These are phyloP conservation scores for Candida anutae DNA, from an alignment of 1,139 yeast species.

Conservation along the genomic window DNA sequence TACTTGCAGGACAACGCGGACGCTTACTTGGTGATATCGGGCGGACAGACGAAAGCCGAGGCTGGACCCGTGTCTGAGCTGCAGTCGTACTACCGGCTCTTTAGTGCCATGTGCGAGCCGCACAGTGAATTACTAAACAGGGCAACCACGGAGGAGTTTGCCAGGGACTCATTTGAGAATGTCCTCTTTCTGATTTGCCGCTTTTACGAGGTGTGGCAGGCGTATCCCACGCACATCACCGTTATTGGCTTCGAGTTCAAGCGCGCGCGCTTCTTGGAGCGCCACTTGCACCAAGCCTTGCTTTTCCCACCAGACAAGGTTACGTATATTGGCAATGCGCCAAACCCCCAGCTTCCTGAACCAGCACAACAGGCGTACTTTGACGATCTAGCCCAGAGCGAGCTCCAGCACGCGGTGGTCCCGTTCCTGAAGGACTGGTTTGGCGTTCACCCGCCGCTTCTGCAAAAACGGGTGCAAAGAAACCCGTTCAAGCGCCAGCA, in stretches of 20 bases:
- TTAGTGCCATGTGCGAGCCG: conserved; percentile 9
- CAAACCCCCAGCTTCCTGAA: conserved; percentile 31
- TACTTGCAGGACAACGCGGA: conserved; percentile 21
- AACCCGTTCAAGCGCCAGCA: conserved; percentile 53
- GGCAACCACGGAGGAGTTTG: conserved; percentile 54
- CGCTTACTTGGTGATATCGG: conserved; percentile 48
- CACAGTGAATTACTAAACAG: conserved; percentile 10
- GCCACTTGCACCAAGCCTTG: conserved; percentile 47
- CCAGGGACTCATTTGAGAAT: conserved; percentile 79
- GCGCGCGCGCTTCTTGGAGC: conserved; percentile 43
- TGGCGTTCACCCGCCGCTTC: conserved; percentile 39
- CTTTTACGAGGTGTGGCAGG: conserved; percentile 39
- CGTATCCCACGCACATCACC: conserved; percentile 45
- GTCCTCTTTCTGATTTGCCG: conserved; percentile 55
- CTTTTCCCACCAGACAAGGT: conserved; percentile 24
- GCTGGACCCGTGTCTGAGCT: conserved; percentile 56
- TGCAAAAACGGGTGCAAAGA: conserved; percentile 39
- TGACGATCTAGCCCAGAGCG: conserved; percentile 37
- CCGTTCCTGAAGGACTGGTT: conserved; percentile 55
- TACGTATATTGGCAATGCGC: conserved; percentile 57
- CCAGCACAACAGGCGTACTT: conserved; percentile 24
- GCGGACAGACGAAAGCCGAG: conserved; percentile 62
- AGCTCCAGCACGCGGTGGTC: conserved; percentile 47
- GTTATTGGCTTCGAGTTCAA: conserved; percentile 75
- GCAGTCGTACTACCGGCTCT: conserved; percentile 43